These are phyloP conservation scores for Alisma plantagoaquatica DNA, from an alignment of 106 monocot species.

Conservation along the genomic window DNA sequence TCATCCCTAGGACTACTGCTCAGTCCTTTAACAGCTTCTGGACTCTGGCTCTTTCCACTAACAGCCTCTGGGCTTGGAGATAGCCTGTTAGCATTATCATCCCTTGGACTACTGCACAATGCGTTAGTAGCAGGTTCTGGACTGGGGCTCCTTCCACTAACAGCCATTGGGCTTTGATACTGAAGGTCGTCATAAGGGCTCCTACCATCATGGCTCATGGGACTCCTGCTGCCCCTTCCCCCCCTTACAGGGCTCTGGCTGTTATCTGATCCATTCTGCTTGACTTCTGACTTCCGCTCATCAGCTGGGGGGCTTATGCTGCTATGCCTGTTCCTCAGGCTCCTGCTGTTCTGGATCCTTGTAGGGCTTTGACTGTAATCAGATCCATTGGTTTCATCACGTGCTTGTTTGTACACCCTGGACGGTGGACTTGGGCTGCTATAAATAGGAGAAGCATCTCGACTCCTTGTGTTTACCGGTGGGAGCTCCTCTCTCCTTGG, in stretches of 20 bases:
- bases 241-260: slow-evolving; percentile 34
- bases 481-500: slow-evolving; percentile 24
- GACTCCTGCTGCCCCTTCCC: slow-evolving; percentile 20
- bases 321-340: slow-evolving; percentile 3
- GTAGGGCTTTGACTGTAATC: slow-evolving; percentile 42
- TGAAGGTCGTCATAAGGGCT: slow-evolving; percentile 14
- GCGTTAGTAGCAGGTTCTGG: too few relatives aligned
- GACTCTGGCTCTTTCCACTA: too few relatives aligned
- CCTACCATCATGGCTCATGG: slow-evolving; percentile 14
- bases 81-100: too few relatives aligned
- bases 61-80: too few relatives aligned
- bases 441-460: slow-evolving; percentile 33
- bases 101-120: too few relatives aligned
- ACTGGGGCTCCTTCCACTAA: slow-evolving; percentile 26
- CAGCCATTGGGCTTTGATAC: slow-evolving; percentile 19
- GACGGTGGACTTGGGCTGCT: slow-evolving; percentile 35
- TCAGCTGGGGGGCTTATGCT: slow-evolving; percentile 1
- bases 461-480: slow-evolving; percentile 29
- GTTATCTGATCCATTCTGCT: slow-evolving; percentile 32
- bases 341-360: slow-evolving; percentile 23
- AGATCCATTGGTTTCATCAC: slow-evolving; percentile 18
- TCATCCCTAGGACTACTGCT: slow-evolving; percentile 4
- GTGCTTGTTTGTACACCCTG: slow-evolving; percentile 16
- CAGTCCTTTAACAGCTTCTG: too few relatives aligned
- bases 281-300: neutral